phyloP scores from a whole-genome alignment of 306 rosid genomes.

The Vachellia pachyceras region DNA sequence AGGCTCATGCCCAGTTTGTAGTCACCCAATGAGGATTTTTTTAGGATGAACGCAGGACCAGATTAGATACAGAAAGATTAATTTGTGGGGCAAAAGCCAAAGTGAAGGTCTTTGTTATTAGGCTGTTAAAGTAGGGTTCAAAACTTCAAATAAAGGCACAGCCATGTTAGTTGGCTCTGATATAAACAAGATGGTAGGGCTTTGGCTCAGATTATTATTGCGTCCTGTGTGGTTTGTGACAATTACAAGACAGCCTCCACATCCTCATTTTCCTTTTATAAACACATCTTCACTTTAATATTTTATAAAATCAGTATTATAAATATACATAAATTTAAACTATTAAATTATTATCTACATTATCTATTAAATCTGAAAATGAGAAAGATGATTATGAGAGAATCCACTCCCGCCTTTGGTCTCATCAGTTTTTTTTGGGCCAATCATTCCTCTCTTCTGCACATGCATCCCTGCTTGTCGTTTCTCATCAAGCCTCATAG shows the following conservation, averaged over 20 bases:
- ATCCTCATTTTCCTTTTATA: too few species aligned
- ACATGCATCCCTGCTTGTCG: constrained; percentile 47
- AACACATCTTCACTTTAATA: too few species aligned
- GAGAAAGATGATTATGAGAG: too few species aligned
- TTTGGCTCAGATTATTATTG: constrained; percentile 5
- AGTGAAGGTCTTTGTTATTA: constrained; percentile 63
- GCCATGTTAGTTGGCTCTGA: constrained; percentile 56
- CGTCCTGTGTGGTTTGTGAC: constrained; percentile 43
- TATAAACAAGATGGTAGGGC: constrained; percentile 11
- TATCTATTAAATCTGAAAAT: too few species aligned
- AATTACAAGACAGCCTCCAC: constrained; percentile 56
- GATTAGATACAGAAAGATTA: constrained; percentile 40
- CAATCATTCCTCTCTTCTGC: constrained; percentile 44
- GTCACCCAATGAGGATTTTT: constrained; percentile 38
- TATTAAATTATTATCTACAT: too few species aligned
- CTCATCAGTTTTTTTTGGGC: constrained; percentile 49
- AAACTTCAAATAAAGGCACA: constrained; percentile 39
- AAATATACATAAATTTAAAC: too few species aligned
- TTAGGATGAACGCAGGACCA: not conserved
- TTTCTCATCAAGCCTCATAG: constrained; percentile 49
- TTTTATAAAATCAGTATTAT: too few species aligned
- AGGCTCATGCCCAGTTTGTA: not conserved
- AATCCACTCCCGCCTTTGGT: constrained; percentile 11
- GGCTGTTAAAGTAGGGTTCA: constrained; percentile 45
- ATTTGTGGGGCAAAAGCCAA: constrained; percentile 43